Percentiles rank a stretch among this genome's conserved stretches.
phyloP scores from a whole-genome alignment of 1,284 basidiomycete species.

The Cryptococcus sp. region DNA sequence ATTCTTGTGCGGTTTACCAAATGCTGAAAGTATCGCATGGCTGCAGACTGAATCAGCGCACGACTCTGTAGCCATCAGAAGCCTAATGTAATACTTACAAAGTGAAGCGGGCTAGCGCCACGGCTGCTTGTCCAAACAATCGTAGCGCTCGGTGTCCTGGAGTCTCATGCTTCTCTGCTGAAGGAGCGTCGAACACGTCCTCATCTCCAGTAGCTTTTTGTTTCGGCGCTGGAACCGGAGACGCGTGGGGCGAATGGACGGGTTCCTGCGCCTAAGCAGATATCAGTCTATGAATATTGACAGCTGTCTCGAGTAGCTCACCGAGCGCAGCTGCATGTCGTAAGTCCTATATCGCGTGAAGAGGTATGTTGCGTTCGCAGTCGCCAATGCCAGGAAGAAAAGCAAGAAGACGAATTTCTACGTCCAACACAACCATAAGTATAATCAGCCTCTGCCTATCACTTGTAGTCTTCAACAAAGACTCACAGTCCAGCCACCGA shows the following conservation, averaged over 20 bases:
- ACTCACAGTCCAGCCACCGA: slow-evolving; percentile 36
- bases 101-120: slow-evolving; percentile 25
- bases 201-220: slow-evolving; percentile 5
- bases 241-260: slow-evolving; percentile 41
- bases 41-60: slow-evolving; percentile 13
- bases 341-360: slow-evolving; percentile 47
- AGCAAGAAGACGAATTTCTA: slow-evolving; percentile 35
- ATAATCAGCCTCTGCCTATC: neutral
- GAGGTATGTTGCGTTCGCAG: slow-evolving; percentile 43
- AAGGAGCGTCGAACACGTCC: slow-evolving; percentile 18
- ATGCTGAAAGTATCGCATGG: slow-evolving; percentile 29
- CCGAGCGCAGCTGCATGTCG: slow-evolving; percentile 48
- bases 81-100: slow-evolving; percentile 25
- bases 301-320: slow-evolving; percentile 11
- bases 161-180: neutral
- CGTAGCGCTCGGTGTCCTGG: neutral
- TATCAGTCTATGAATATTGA: neutral
- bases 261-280: slow-evolving; percentile 32
- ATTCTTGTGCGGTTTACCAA: slow-evolving; percentile 26
- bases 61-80: neutral
- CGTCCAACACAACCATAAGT: neutral
- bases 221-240: slow-evolving; percentile 35
- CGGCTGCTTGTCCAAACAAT: slow-evolving; percentile 9
- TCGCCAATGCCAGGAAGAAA: slow-evolving; percentile 29
- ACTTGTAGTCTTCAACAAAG: neutral